Percentiles rank a stretch among this genome's conserved stretches.
phyloP scores from a whole-genome alignment of 805 yeast species.

The Metschnikowia matae region DNA sequence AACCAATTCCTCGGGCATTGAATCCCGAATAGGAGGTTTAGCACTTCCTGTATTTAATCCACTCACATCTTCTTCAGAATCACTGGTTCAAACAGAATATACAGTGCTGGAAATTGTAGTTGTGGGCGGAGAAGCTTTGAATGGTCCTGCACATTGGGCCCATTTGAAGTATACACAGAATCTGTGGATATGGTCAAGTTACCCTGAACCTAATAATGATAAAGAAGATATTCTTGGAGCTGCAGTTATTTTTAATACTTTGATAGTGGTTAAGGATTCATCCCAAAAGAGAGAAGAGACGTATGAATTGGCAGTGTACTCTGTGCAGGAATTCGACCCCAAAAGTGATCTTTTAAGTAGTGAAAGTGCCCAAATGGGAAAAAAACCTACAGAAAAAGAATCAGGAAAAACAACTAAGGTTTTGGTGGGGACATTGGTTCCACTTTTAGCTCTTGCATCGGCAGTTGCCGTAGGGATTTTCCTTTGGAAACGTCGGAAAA shows the following conservation, averaged over 20 bases:
- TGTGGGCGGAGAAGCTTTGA: slow-evolving; percentile 55
- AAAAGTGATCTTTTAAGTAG: slow-evolving; percentile 27
- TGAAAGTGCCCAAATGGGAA: slow-evolving; percentile 8
- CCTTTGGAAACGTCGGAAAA: slow-evolving; percentile 9
- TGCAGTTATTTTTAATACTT: slow-evolving; percentile 47
- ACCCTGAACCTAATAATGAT: slow-evolving; percentile 2
- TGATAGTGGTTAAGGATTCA: slow-evolving; percentile 38
- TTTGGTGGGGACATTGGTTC: slow-evolving; percentile 37
- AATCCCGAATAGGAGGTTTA: slow-evolving; percentile 51
- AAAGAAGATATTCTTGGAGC: slow-evolving; percentile 43
- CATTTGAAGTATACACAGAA: slow-evolving; percentile 30
- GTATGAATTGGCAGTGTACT: slow-evolving; percentile 41
- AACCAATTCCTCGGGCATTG: slow-evolving; percentile 29
- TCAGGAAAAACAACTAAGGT: slow-evolving; percentile 21
- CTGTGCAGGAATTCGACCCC: slow-evolving; percentile 30
- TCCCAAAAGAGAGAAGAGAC: slow-evolving; percentile 19
- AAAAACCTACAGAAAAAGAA: not conserved
- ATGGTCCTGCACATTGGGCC: slow-evolving; percentile 41
- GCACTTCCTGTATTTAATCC: slow-evolving; percentile 51
- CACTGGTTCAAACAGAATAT: slow-evolving; percentile 30
- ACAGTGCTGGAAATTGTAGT: slow-evolving; percentile 43
- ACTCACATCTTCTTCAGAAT: slow-evolving; percentile 17
- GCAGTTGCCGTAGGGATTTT: slow-evolving; percentile 7
- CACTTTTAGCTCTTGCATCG: slow-evolving; percentile 25
- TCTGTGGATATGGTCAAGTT: slow-evolving; percentile 37